Percentiles rank a stretch among this genome's conserved stretches.
Evolutionary conservation across 331 rosid species (phyloP).

Genomic region (Malus hybrid): DNA sequence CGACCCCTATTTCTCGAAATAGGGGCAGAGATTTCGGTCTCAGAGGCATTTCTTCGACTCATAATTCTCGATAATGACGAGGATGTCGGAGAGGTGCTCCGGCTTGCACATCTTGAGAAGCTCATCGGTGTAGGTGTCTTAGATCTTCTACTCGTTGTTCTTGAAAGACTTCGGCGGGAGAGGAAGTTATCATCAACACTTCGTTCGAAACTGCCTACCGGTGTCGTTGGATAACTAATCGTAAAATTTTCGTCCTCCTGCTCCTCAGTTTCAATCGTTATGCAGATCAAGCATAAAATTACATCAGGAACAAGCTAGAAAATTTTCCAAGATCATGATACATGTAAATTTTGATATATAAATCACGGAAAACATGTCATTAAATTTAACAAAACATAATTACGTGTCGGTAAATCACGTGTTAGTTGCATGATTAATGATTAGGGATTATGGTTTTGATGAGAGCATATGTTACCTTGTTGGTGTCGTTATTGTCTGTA

Average conservation of each 20-base stretch:
- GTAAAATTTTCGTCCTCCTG: conserved; percentile 4
- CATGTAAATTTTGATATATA: background rate
- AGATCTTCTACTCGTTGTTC: conserved; percentile 46
- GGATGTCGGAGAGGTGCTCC: background rate
- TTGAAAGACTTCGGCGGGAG: conserved; percentile 24
- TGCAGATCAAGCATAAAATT: background rate
- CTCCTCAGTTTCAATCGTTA: background rate
- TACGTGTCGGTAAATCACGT: no score
- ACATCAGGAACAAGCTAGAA: background rate
- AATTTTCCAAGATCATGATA: background rate
- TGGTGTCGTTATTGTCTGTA: background rate
- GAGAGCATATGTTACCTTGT: conserved; percentile 3
- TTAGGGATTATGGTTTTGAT: background rate
- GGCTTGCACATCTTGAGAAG: background rate
- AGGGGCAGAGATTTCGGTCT: conserved; percentile 7
- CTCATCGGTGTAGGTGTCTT: conserved; percentile 55
- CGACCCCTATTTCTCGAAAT: conserved; percentile 5
- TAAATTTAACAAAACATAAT: no score
- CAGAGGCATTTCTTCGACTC: conserved; percentile 6
- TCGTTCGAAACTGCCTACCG: conserved; percentile 7
- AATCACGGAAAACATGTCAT: no score
- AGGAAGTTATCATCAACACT: conserved; percentile 35
- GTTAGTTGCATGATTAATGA: no score
- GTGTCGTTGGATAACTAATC: conserved; percentile 26
- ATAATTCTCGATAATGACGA: background rate